Conservation (phyloP, 257 asterid species). For the Cruciata laevipes region DNA sequence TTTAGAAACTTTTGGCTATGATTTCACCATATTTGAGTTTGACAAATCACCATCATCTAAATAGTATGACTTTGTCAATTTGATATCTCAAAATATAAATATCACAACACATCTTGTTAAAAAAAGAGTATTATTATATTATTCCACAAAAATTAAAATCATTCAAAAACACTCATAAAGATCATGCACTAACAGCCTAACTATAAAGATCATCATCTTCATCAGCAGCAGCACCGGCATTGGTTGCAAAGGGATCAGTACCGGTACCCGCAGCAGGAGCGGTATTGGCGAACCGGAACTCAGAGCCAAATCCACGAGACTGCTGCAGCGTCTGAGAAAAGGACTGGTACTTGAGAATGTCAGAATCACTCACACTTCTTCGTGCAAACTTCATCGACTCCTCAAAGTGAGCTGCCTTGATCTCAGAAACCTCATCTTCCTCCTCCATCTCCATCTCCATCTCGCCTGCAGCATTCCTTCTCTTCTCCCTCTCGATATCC, state of each 20-base stretch:
- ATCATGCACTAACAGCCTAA: slow-evolving; percentile 11
- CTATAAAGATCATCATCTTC: slow-evolving; percentile 35
- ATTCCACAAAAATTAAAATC: too few species aligned
- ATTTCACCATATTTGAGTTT: too few species aligned
- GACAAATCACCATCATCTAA: too few species aligned
- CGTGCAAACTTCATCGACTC: slow-evolving; percentile 27
- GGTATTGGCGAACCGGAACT: slow-evolving; percentile 49
- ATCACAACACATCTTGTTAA: too few species aligned
- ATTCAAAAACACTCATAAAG: not conserved
- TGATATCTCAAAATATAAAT: too few species aligned
- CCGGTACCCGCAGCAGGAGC: slow-evolving; percentile 8
- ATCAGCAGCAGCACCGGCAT: not conserved
- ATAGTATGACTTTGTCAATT: too few species aligned
- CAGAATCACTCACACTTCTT: slow-evolving; percentile 76
- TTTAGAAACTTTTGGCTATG: too few species aligned
- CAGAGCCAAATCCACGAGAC: slow-evolving; percentile 69
- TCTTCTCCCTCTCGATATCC: slow-evolving; percentile 53
- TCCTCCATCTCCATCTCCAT: slow-evolving; percentile 62
- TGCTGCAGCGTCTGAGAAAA: slow-evolving; percentile 82
- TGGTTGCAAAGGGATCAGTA: slow-evolving; percentile 33
- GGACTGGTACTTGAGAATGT: slow-evolving; percentile 66
- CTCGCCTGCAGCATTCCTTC: slow-evolving; percentile 51
- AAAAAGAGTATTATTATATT: too few species aligned
- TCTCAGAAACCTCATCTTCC: slow-evolving; percentile 65
- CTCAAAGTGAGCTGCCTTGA: slow-evolving; percentile 68